Evolutionary conservation across 1,284 basidiomycete genomes (phyloP).

Genomic region (Peniophora sp.): DNA sequence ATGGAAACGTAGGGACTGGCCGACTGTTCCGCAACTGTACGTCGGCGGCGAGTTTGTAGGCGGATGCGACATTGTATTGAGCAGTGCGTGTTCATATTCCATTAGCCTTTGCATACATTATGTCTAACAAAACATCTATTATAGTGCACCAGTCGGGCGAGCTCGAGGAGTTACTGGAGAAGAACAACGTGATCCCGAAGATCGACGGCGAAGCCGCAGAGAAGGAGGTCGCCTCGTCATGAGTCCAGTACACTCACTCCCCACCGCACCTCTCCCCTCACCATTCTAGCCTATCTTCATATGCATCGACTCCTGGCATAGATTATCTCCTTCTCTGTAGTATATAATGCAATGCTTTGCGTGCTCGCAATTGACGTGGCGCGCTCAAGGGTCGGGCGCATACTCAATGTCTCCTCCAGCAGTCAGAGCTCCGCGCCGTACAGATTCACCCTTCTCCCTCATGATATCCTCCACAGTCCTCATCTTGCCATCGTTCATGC

Average conservation of each 20-base stretch:
- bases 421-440: conserved; percentile 50
- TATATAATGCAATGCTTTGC: neutral
- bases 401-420: conserved; percentile 38
- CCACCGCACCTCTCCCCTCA: neutral
- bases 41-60: conserved; percentile 94
- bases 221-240: conserved; percentile 9
- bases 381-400: conserved; percentile 10
- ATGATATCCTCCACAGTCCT: conserved; percentile 80
- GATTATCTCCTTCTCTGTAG: neutral
- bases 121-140: neutral
- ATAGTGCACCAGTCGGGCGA: conserved; percentile 96
- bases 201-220: conserved; percentile 15
- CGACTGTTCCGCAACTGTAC: conserved; percentile 95
- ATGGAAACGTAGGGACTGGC: conserved; percentile 73
- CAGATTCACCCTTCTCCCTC: conserved; percentile 66
- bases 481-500: conserved; percentile 64
- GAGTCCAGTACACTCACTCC: neutral
- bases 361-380: neutral
- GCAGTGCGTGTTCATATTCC: conserved; percentile 59
- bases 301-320: too few relatives aligned
- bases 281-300: neutral
- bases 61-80: conserved; percentile 91
- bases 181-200: conserved; percentile 59
- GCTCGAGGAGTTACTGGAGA: conserved; percentile 76
- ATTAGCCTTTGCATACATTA: neutral